Evolutionary conservation across 352 stramenopile species (phyloP).

Genomic region (Pythium volutum): DNA sequence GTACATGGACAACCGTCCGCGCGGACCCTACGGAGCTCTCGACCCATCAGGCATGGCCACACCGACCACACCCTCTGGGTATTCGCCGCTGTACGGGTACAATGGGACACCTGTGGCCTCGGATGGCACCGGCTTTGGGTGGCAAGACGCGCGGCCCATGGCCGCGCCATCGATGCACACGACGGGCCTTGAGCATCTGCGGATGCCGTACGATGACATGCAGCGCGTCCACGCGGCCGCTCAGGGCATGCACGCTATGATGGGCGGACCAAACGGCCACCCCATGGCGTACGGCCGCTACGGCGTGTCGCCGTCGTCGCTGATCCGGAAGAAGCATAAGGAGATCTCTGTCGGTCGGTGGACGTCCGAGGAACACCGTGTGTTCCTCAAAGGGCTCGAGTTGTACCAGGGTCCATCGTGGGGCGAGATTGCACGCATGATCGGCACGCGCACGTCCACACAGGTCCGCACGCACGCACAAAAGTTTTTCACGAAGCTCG

Average conservation of each 20-base stretch:
- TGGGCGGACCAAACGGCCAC: constrained; percentile 14
- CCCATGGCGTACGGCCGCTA: constrained; percentile 13
- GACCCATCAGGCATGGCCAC: neutral
- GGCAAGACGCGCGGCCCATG: constrained; percentile 22
- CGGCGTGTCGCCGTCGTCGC: neutral
- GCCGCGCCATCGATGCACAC: constrained; percentile 17
- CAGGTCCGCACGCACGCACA: constrained; percentile 86
- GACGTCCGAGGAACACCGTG: constrained; percentile 70
- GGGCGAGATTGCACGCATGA: constrained; percentile 81
- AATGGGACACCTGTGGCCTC: constrained; percentile 13
- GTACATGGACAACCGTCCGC: neutral
- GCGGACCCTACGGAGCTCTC: neutral
- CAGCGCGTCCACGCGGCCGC: constrained; percentile 20
- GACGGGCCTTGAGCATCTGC: constrained; percentile 22
- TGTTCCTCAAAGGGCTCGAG: constrained; percentile 78
- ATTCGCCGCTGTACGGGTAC: constrained; percentile 24
- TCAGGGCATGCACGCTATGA: constrained; percentile 30
- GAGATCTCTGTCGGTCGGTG: constrained; percentile 74
- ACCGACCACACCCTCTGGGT: constrained; percentile 9
- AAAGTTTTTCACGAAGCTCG: constrained; percentile 89
- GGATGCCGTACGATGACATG: constrained; percentile 20
- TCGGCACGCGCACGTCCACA: constrained; percentile 79
- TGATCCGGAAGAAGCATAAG: constrained; percentile 28
- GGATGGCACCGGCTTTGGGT: constrained; percentile 16
- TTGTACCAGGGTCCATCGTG: constrained; percentile 77